A percentile compares a stretch with the other conserved stretches of the same genome.
These are phyloP conservation scores for Tolypocladium nubicola DNA, from an alignment of 2,329 filamentous ascomycete species.

Conservation along the genomic window DNA sequence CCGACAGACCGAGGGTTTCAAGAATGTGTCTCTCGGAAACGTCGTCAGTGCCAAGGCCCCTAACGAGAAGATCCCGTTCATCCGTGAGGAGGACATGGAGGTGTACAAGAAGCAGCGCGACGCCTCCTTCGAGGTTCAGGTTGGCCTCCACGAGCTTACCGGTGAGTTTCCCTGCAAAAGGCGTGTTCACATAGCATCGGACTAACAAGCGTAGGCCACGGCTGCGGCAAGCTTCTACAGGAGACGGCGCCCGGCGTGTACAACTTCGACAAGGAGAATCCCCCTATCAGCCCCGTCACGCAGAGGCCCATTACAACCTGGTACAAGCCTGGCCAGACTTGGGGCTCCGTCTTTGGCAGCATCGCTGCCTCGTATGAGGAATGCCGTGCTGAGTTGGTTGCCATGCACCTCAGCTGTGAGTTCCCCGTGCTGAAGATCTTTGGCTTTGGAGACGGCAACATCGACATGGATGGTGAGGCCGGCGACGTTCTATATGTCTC, in stretches of 20 bases:
- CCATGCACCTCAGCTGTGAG: conserved; percentile 83
- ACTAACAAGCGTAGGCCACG: conserved; percentile 49
- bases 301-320: conserved; percentile 66
- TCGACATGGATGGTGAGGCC: conserved; percentile 63
- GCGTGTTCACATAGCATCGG: neutral
- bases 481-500: conserved; percentile 81
- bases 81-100: conserved; percentile 64
- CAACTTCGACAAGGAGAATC: conserved; percentile 81
- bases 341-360: conserved; percentile 84
- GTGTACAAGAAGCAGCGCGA: conserved; percentile 78
- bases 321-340: conserved; percentile 94
- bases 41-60: conserved; percentile 85
- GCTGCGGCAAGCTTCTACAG: conserved; percentile 87
- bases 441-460: conserved; percentile 70
- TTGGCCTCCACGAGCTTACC: conserved; percentile 82
- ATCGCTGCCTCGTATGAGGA: conserved; percentile 88
- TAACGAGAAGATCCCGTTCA: conserved; percentile 87
- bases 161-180: conserved; percentile 17
- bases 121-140: conserved; percentile 85
- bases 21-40: conserved; percentile 89
- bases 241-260: conserved; percentile 72
- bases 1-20: conserved; percentile 76
- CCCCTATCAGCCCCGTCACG: conserved; percentile 70
- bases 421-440: conserved; percentile 86
- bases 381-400: conserved; percentile 87